These are phyloP conservation scores for Kodamaea plutei DNA, from an alignment of 1,139 yeast species.

Conservation along the genomic window DNA sequence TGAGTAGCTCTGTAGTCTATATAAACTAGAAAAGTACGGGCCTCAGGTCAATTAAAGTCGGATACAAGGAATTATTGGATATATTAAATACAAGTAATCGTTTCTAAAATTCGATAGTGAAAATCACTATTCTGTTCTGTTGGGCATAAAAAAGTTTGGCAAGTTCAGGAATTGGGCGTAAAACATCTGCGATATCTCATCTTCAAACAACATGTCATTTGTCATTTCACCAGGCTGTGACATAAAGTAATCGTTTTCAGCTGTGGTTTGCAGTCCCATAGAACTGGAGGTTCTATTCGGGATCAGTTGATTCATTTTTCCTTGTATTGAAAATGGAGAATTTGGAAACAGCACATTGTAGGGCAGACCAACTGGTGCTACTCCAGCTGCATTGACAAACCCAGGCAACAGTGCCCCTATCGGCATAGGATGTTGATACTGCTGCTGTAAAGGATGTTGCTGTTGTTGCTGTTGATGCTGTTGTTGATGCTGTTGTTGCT, in stretches of 20 bases:
- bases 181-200: conserved; percentile 16
- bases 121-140: too few relatives aligned
- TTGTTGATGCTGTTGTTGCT: background rate
- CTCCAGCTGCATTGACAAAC: too few relatives aligned
- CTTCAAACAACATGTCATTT: conserved; percentile 16
- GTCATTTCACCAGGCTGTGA: conserved; percentile 4
- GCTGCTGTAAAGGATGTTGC: too few relatives aligned
- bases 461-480: too few relatives aligned
- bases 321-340: background rate
- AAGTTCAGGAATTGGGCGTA: conserved; percentile 20
- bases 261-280: background rate
- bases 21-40: too few relatives aligned
- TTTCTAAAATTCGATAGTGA: too few relatives aligned
- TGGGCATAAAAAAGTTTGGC: conserved; percentile 33
- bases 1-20: too few relatives aligned
- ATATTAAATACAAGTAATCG: too few relatives aligned
- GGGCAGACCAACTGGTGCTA: conserved; percentile 1
- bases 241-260: conserved; percentile 1
- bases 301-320: background rate
- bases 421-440: too few relatives aligned
- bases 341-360: conserved; percentile 1
- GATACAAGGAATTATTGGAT: too few relatives aligned
- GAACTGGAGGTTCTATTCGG: background rate
- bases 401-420: too few relatives aligned
- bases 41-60: too few relatives aligned